A percentile compares a stretch with the other conserved stretches of the same genome.
Evolutionary conservation across 2,329 filamentous ascomycete genomes (phyloP).

Genomic region (Salinomyces thailandicus): DNA sequence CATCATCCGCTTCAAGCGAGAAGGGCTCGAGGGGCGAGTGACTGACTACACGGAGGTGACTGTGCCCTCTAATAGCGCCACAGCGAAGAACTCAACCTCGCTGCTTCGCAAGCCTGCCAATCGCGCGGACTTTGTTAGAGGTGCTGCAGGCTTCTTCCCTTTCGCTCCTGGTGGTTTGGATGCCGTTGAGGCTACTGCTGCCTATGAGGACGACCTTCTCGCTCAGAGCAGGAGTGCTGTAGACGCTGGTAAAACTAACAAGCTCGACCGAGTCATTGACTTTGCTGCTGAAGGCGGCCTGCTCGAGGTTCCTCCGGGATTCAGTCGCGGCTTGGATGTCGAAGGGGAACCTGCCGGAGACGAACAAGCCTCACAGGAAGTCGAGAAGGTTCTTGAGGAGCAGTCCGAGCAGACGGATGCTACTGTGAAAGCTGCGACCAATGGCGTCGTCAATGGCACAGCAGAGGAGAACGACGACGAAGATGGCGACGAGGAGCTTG

Average conservation of each 20-base stretch:
- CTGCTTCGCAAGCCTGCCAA: conserved; percentile 75
- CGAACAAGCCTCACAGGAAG: conserved; percentile 50
- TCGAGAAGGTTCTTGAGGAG: conserved; percentile 53
- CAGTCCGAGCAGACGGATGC: conserved; percentile 34
- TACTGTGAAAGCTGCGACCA: conserved; percentile 23
- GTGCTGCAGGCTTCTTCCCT: conserved; percentile 85
- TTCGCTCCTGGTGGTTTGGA: conserved; percentile 88
- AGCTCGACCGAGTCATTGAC: conserved; percentile 76
- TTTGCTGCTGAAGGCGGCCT: conserved; percentile 67
- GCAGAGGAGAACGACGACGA: conserved; percentile 27
- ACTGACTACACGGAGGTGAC: conserved; percentile 93
- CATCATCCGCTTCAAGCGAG: conserved; percentile 82
- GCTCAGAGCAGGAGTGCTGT: conserved; percentile 36
- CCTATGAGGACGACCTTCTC: conserved; percentile 65
- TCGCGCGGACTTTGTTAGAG: conserved; percentile 82
- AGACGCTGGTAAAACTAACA: conserved; percentile 33
- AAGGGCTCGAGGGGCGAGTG: conserved; percentile 84
- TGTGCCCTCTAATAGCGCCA: conserved; percentile 76
- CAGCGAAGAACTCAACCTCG: conserved; percentile 90
- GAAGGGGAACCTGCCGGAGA: conserved; percentile 48
- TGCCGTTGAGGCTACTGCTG: conserved; percentile 72
- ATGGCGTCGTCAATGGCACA: conserved; percentile 19
- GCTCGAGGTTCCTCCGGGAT: conserved; percentile 71
- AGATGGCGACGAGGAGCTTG: conserved; percentile 55
- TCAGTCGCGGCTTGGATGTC: conserved; percentile 68